phyloP scores from a whole-genome alignment of 1,284 basidiomycete genomes.

The Ceratobasidium theobromae region DNA sequence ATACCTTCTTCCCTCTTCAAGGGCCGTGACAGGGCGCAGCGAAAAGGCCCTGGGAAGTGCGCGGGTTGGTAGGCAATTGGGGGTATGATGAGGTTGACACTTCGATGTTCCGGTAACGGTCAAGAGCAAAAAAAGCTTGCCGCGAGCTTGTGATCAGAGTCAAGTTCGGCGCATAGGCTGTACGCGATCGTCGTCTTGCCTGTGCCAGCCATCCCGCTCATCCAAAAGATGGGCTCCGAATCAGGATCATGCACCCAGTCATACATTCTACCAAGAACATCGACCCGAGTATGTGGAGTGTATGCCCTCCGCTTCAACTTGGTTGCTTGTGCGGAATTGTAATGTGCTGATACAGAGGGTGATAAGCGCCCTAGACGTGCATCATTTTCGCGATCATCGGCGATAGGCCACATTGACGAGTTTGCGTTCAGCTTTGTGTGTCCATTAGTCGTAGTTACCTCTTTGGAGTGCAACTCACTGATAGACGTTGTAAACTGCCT shows the following conservation, averaged over 20 bases:
- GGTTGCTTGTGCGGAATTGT: slow-evolving; percentile 1
- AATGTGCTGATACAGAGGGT: neutral
- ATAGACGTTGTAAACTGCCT: too few species aligned
- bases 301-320: neutral
- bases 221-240: neutral
- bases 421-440: neutral
- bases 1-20: neutral
- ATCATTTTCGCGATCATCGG: neutral
- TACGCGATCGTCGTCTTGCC: slow-evolving; percentile 7
- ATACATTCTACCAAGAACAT: neutral
- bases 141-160: slow-evolving; percentile 35
- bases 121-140: slow-evolving; percentile 43
- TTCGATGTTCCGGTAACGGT: neutral
- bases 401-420: neutral
- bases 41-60: slow-evolving; percentile 1
- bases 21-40: neutral
- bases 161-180: neutral
- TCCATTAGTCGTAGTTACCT: too few species aligned
- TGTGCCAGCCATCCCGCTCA: neutral
- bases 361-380: neutral
- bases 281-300: neutral
- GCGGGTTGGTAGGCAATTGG: slow-evolving; percentile 29
- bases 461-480: too few species aligned
- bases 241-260: neutral
- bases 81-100: slow-evolving; percentile 24